Base-by-base conservation (phyloP, 73 alveolate genomes). In the Uronychia binucleata region DNA sequence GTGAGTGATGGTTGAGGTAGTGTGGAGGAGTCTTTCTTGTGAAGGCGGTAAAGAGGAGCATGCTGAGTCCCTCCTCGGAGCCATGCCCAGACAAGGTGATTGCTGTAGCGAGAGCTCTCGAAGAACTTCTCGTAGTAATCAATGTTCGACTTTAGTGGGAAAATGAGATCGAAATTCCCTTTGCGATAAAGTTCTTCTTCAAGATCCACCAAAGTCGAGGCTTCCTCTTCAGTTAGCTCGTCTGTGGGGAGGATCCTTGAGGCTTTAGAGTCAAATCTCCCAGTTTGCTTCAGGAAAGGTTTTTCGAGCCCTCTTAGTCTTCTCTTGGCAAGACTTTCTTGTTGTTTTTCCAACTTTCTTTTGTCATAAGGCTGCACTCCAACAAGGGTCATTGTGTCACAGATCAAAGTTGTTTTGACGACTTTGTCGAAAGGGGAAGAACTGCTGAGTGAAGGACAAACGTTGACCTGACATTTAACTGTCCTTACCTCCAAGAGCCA, bases 401-500 rank as follows among this genome's bases (percentile, higher is more conserved):
- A 84, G 28, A 96, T 88, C 46, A 97, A 90, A 25, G 94, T 93
- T 25, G 98, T 96, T 83, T 97, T 97, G 14, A 97, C 92, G 82
- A 86, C 92, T 84, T 89, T 91, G 85, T 97, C 99, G 32, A 96
- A 84, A 19, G 98, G 98, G 26, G 97, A 80, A 31, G 98, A 85
- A 33, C 98, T 88, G 77, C 93, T 92, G 34, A 97, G 82, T 28
- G 98, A 93, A 8, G 99, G 99, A 33, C 95, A 92, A 1, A 94
- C 98, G 87, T 97, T 97, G 26, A n/a, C n/a, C n/a, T n/a, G n/a
- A n/a, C n/a, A n/a, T n/a, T n/a, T n/a, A n/a, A n/a, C n/a, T n/a
- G n/a, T n/a, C n/a, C n/a, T n/a, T n/a, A 97, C 99, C 77, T 97
- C 99, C 29, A 97, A 79, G 31, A 97, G 88, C 99, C 99, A 96